Evolutionary conservation across 352 stramenopile genomes (phyloP).

Genomic region (Thraustochytrium sp.): DNA sequence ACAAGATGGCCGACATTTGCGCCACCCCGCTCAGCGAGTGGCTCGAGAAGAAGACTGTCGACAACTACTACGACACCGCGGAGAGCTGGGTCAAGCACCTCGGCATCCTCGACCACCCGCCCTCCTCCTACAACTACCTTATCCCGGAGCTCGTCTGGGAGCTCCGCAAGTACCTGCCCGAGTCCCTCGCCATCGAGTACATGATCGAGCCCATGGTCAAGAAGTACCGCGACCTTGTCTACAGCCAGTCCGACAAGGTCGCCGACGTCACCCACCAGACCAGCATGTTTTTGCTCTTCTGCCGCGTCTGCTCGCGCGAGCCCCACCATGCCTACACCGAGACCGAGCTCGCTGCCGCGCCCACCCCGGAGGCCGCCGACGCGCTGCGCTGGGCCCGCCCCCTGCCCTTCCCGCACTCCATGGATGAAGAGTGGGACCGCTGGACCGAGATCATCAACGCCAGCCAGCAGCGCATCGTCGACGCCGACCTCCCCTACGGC

Average conservation of each 20-base stretch:
- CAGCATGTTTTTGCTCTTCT: slow-evolving; percentile 43
- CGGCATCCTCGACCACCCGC: slow-evolving; percentile 57
- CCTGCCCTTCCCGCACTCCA: neutral
- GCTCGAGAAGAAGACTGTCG: slow-evolving; percentile 50
- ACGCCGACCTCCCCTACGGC: slow-evolving; percentile 61
- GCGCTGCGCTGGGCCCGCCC: slow-evolving; percentile 6
- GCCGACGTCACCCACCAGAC: slow-evolving; percentile 54
- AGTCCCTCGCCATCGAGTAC: slow-evolving; percentile 63
- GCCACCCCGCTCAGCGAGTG: slow-evolving; percentile 54
- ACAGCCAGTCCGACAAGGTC: slow-evolving; percentile 57
- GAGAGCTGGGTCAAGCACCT: slow-evolving; percentile 58
- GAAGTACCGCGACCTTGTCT: slow-evolving; percentile 61
- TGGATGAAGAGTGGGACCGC: slow-evolving; percentile 49
- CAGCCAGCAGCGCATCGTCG: slow-evolving; percentile 68
- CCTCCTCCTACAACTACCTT: slow-evolving; percentile 64
- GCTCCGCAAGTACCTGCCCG: slow-evolving; percentile 62
- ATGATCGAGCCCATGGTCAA: slow-evolving; percentile 67
- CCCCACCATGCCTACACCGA: slow-evolving; percentile 1
- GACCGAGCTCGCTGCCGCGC: neutral
- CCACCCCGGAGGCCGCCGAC: neutral
- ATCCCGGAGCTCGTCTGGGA: slow-evolving; percentile 64
- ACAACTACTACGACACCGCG: slow-evolving; percentile 58
- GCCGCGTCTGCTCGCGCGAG: slow-evolving; percentile 30
- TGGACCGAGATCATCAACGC: slow-evolving; percentile 60
- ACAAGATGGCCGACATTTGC: slow-evolving; percentile 67